Base-by-base conservation (phyloP, 805 yeast species). In the Wickerhamiella kurtzmanii region DNA sequence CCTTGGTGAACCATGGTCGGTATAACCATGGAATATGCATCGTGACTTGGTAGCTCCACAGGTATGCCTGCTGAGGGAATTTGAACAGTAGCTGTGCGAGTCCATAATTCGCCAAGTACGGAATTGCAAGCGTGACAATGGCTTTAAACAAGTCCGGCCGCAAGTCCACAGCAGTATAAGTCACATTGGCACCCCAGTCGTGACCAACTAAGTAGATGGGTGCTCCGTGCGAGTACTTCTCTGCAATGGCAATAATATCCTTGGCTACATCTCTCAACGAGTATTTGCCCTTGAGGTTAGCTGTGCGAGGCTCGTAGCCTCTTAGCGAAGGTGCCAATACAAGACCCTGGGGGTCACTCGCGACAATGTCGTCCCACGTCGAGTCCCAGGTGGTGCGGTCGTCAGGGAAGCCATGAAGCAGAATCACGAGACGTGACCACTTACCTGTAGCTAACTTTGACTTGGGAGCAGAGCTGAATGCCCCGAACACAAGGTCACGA, bases 361-460 rank as follows among this genome's bases (percentile, higher is more conserved):
- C 41, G 17, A 43, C 48, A 3, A 56, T 37, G 16, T 39, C 9
- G 6, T 48, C 46, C 53, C 53, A 48, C 4, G 49, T 22, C n/a
- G 45, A 50, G 20, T 46, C 39, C 52, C 53, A 57, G 5, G 60
- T 51, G n/a, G 44, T 35, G 16, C 48, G 47, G 47, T 45, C 45
- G 43, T 58, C 61, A 3, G 61, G 61, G 46, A 58, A 58, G 9
- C 61, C 61, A 41, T 58, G 61, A 16, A 57, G 47, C 39, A 58
- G 48, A 16, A 58, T 37, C 11, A 56, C 43, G 21, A 55, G 36
- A 2, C 18, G 32, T 3, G 18, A 5, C 18, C 51, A 42, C 28
- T 5, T 21, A 21, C 20, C 22, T n/a, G 20, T 35, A 1, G 44
- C 45, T 4, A 47, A 28, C n/a, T 25, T 8, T 3, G 22, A 9